A percentile compares a stretch with the other conserved stretches of the same genome.
These are phyloP conservation scores for Lichtheimia hyalospora DNA, from an alignment of 371 early-diverging fungal species.

Conservation along the genomic window DNA sequence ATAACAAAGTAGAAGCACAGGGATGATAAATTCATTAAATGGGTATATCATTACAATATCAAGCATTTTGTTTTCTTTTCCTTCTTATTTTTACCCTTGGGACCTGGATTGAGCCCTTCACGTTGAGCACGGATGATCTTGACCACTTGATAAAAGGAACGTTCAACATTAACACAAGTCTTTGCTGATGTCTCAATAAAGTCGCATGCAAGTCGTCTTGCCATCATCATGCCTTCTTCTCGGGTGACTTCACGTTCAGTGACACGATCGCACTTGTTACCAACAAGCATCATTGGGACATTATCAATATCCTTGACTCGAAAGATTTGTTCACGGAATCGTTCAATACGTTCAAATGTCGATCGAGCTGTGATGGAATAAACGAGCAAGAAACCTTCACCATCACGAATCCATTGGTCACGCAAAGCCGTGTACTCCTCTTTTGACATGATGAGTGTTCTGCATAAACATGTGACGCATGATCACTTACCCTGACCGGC, in stretches of 20 bases:
- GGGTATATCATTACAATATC: slow-evolving; percentile 25
- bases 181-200: slow-evolving; percentile 84
- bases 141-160: slow-evolving; percentile 57
- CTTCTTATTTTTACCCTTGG: slow-evolving; percentile 12
- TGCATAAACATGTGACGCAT: not conserved
- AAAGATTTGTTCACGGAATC: slow-evolving; percentile 78
- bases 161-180: slow-evolving; percentile 73
- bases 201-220: slow-evolving; percentile 39
- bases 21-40: not conserved
- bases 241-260: slow-evolving; percentile 73
- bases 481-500: slow-evolving; percentile 88
- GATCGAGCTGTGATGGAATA: slow-evolving; percentile 85
- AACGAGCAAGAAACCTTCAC: slow-evolving; percentile 86
- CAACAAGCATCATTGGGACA: slow-evolving; percentile 85
- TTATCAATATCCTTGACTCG: slow-evolving; percentile 80
- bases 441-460: slow-evolving; percentile 13
- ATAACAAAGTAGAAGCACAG: too few relatives aligned
- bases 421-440: slow-evolving; percentile 73
- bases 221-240: slow-evolving; percentile 39
- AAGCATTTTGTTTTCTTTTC: slow-evolving; percentile 18
- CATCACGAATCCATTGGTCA: slow-evolving; percentile 52
- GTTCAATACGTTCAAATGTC: slow-evolving; percentile 78
- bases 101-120: slow-evolving; percentile 11
- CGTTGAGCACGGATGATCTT: slow-evolving; percentile 46
- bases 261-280: slow-evolving; percentile 86